Base-by-base conservation (phyloP, 164 flowering plant genomes). In the Aristolochia contorta region DNA sequence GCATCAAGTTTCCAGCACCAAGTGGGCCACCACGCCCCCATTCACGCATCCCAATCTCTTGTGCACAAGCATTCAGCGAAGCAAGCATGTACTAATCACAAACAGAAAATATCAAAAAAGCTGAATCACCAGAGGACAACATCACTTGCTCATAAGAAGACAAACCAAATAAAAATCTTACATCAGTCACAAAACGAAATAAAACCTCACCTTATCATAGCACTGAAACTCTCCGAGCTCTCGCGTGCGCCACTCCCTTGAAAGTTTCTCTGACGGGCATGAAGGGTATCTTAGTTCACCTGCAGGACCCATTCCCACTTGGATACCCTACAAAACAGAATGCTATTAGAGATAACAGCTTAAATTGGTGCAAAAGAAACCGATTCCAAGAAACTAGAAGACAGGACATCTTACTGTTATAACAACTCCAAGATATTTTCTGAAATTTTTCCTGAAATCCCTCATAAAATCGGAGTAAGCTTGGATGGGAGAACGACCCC, bases 221-320 rank as follows among this genome's bases (percentile, higher is more conserved):
- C 87, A 85, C 54, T 84, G 92, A 56, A 86, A 88, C 67, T 82
- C 90, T 49, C 90, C 86, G 68, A 82, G 71, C 54, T 75, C 89
- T 62, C 65, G 74, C 9, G 70, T 32, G 20, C 65, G 69, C 79
- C 78, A 74, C 50, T 71, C 64, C 74, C 79, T 57, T 15, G 74
- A 50, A 14, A 73, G 72, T 67, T 76, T 78, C 24, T 71, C 69
- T 30, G 76, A 57, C 54, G 80, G 83, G 69, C 65, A 68, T 23
- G 80, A 85, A 43, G 96, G 96, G 58, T 84, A 89, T 67, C 87
- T 76, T 47, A 89, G 68, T 67, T 89, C 96, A 62, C 96, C 92
- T 21, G 72, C 75, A 60, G 96, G 92, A 58, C 92, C 96, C 82
- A 89, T 78, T 23, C 96, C 87, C 41, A 89, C 77, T 72, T 79